Conservation (phyloP, 169 alveolate genomes). For the Eimeria tenella region DNA sequence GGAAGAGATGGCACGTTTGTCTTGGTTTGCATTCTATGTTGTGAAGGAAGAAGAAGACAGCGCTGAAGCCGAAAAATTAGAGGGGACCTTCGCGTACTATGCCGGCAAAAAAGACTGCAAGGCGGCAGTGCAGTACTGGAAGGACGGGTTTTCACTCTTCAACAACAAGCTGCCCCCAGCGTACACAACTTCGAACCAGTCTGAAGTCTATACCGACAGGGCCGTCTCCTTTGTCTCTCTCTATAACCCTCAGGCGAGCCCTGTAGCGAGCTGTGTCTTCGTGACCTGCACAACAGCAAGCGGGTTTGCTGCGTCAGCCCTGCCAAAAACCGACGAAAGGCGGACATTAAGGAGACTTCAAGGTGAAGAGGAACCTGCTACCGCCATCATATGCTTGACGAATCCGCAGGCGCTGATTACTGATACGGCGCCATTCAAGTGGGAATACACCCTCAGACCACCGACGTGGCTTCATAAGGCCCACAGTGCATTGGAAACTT, state of each 20-base stretch:
- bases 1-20: too few relatives aligned
- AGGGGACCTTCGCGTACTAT: constrained; percentile 41
- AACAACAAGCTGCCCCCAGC: neutral
- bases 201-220: neutral
- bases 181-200: neutral
- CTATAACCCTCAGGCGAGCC: constrained; percentile 36
- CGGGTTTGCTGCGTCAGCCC: too few relatives aligned
- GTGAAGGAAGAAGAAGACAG: neutral
- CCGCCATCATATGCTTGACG: constrained; percentile 31
- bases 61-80: too few relatives aligned
- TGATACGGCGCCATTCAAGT: constrained; percentile 26
- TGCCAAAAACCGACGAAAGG: too few relatives aligned
- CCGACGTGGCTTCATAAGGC: too few relatives aligned
- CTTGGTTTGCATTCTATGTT: too few relatives aligned
- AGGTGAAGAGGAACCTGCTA: neutral
- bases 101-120: neutral
- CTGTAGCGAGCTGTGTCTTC: constrained; percentile 2
- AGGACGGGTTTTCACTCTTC: constrained; percentile 3
- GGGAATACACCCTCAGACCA: too few relatives aligned
- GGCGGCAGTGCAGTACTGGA: constrained; percentile 51
- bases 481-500: too few relatives aligned
- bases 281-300: neutral
- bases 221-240: constrained; percentile 62
- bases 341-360: too few relatives aligned
- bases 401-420: constrained; percentile 28